Evolutionary conservation across 148 eudicot genomes (phyloP).

Genomic region (Heliosperma pusillum): DNA sequence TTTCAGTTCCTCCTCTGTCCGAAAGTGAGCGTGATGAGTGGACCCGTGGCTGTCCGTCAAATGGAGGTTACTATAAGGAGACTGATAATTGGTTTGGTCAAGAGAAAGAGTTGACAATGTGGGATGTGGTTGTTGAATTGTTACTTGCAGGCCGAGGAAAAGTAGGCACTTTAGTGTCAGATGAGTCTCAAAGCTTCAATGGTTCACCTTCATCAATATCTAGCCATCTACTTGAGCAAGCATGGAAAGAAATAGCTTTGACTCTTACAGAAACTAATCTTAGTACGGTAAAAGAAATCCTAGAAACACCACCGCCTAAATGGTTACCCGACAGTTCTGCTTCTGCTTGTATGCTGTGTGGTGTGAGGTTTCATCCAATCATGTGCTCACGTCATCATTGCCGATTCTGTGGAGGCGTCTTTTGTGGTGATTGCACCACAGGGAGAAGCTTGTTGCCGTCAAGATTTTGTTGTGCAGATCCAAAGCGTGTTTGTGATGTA

Average conservation of each 20-base stretch:
- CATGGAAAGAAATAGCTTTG: slow-evolving; percentile 66
- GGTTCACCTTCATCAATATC: slow-evolving; percentile 41
- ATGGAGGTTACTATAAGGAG: slow-evolving; percentile 47
- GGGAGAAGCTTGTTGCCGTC: slow-evolving; percentile 66
- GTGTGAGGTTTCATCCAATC: slow-evolving; percentile 59
- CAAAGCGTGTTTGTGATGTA: slow-evolving; percentile 71
- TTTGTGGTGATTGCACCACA: slow-evolving; percentile 54
- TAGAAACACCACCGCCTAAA: slow-evolving; percentile 59
- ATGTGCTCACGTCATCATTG: slow-evolving; percentile 71
- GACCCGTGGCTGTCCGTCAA: slow-evolving; percentile 46
- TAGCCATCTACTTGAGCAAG: slow-evolving; percentile 45
- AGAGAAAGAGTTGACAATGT: slow-evolving; percentile 63
- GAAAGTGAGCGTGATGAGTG: slow-evolving; percentile 52
- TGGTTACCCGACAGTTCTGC: slow-evolving; percentile 71
- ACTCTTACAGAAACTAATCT: slow-evolving; percentile 54
- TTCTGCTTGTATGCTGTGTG: slow-evolving; percentile 62
- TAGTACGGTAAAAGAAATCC: slow-evolving; percentile 37
- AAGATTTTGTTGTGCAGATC: slow-evolving; percentile 40
- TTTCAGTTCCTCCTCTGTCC: slow-evolving; percentile 65
- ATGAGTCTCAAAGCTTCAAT: slow-evolving; percentile 30
- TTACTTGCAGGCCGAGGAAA: slow-evolving; percentile 54
- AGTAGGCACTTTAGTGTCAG: slow-evolving; percentile 41
- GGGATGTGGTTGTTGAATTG: slow-evolving; percentile 66
- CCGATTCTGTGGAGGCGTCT: slow-evolving; percentile 71
- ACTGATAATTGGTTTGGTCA: slow-evolving; percentile 42